Evolutionary conservation across 73 alveolate species (phyloP).

Genomic region (Tetrahymena thermophila): DNA sequence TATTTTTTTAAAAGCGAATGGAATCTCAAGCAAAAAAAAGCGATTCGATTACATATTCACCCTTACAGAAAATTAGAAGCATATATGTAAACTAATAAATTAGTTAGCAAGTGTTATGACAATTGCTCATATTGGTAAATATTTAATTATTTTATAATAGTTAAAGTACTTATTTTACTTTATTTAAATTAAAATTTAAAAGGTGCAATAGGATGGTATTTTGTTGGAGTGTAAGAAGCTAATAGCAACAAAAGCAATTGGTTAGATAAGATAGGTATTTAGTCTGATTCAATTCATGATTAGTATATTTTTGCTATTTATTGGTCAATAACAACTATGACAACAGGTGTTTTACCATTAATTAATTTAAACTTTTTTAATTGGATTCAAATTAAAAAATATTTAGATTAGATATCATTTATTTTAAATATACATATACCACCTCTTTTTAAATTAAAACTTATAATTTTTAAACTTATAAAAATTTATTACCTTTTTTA

Average conservation of each 20-base stretch:
- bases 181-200: no score
- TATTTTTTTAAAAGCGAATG: background rate
- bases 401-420: no score
- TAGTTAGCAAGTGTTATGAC: background rate
- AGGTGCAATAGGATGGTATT: background rate
- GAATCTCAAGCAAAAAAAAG: background rate
- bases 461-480: no score
- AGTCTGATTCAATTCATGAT: background rate
- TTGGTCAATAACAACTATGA: background rate
- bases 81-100: background rate
- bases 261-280: background rate
- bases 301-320: background rate
- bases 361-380: no score
- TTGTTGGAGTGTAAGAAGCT: background rate
- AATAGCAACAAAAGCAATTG: background rate
- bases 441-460: no score
- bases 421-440: no score
- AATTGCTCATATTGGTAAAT: background rate
- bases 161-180: no score
- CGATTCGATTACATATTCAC: background rate
- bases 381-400: no score
- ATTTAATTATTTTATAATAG: no score
- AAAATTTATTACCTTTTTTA: no score
- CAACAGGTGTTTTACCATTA: background rate
- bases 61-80: background rate